These are phyloP conservation scores for Hyphopichia fennica DNA, from an alignment of 1,139 yeast species.

Conservation along the genomic window DNA sequence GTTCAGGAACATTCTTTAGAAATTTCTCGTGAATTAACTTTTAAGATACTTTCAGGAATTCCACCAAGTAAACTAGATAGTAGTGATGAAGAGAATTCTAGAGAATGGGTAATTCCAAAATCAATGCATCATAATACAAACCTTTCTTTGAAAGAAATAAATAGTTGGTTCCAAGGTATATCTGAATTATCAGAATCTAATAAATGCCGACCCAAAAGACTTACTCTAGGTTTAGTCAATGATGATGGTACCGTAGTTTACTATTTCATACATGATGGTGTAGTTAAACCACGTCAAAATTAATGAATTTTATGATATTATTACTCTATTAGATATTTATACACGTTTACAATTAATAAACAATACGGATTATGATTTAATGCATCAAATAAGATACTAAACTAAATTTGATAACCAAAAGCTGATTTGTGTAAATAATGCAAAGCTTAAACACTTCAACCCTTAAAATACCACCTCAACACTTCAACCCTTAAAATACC, in stretches of 20 bases:
- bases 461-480: no score
- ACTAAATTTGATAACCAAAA: no score
- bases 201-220: slow-evolving; percentile 30
- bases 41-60: slow-evolving; percentile 23
- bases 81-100: slow-evolving; percentile 17
- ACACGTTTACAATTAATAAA: background rate
- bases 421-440: no score
- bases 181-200: slow-evolving; percentile 6
- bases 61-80: slow-evolving; percentile 31
- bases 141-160: slow-evolving; percentile 24
- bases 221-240: slow-evolving; percentile 58
- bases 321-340: no score
- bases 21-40: background rate
- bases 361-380: background rate
- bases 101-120: slow-evolving; percentile 40
- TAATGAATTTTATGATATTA: slow-evolving; percentile 14
- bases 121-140: slow-evolving; percentile 13
- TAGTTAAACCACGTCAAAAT: slow-evolving; percentile 58
- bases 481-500: no score
- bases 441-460: no score
- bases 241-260: slow-evolving; percentile 70
- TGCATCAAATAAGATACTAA: no score
- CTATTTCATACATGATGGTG: slow-evolving; percentile 62
- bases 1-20: slow-evolving; percentile 25
- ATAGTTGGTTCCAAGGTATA: slow-evolving; percentile 30